Evolutionary conservation across 2,329 filamentous ascomycete species (phyloP).

Genomic region (Botrytis galanthina): DNA sequence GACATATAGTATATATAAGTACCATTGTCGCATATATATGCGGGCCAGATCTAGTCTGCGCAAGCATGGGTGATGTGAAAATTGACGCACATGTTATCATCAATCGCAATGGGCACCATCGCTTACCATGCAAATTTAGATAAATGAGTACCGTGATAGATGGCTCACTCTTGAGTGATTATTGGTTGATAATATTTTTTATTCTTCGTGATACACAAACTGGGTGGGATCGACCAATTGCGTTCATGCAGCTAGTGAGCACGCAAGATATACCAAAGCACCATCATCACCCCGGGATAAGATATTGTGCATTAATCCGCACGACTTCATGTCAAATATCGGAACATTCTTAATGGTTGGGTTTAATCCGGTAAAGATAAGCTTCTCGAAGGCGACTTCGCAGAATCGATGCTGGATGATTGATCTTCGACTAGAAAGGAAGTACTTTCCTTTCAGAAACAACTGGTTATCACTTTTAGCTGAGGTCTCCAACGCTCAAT

Average conservation of each 20-base stretch:
- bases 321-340: background rate
- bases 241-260: background rate
- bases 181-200: background rate
- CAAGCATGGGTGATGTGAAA: background rate
- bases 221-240: background rate
- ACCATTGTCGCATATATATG: background rate
- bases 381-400: background rate
- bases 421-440: background rate
- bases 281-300: background rate
- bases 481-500: background rate
- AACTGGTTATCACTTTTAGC: background rate
- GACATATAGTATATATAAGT: background rate
- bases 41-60: background rate
- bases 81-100: constrained; percentile 9
- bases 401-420: background rate
- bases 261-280: constrained; percentile 12
- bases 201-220: background rate
- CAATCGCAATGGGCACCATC: background rate
- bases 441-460: background rate
- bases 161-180: background rate
- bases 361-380: background rate
- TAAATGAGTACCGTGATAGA: background rate
- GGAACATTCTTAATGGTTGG: background rate
- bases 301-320: background rate
- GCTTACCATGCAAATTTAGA: background rate